A percentile compares a stretch with the other conserved stretches of the same genome.
Conservation (phyloP, 257 asterid genomes). For the Solanum corneliomulleri region DNA sequence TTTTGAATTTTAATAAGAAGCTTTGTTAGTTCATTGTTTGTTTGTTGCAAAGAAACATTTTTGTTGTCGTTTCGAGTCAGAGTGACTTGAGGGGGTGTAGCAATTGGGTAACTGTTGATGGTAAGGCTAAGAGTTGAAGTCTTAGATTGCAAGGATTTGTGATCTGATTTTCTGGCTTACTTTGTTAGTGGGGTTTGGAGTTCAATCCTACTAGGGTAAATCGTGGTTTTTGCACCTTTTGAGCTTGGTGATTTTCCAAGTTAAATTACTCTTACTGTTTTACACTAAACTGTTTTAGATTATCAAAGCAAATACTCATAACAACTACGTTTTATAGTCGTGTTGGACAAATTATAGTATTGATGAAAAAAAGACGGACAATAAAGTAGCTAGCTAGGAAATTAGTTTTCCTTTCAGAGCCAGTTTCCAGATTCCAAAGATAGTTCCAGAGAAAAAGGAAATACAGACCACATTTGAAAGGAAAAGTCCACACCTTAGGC, state of each 20-base stretch:
- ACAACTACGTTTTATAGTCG: background rate
- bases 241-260: background rate
- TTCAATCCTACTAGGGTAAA: background rate
- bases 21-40: background rate
- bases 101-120: background rate
- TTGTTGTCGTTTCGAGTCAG: background rate
- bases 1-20: background rate
- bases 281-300: background rate
- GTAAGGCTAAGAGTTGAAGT: background rate
- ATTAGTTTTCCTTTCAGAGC: background rate
- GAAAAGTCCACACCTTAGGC: constrained; percentile 60
- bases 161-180: background rate
- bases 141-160: background rate
- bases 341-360: background rate
- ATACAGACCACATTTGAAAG: background rate
- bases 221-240: background rate
- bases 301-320: background rate
- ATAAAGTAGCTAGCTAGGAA: background rate
- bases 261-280: background rate
- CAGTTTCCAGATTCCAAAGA: background rate
- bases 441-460: background rate
- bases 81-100: background rate
- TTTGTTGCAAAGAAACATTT: background rate
- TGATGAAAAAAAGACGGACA: background rate
- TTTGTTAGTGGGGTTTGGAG: background rate